Conservation (phyloP, 2,329 filamentous ascomycete genomes). For the Botryotinia calthae region DNA sequence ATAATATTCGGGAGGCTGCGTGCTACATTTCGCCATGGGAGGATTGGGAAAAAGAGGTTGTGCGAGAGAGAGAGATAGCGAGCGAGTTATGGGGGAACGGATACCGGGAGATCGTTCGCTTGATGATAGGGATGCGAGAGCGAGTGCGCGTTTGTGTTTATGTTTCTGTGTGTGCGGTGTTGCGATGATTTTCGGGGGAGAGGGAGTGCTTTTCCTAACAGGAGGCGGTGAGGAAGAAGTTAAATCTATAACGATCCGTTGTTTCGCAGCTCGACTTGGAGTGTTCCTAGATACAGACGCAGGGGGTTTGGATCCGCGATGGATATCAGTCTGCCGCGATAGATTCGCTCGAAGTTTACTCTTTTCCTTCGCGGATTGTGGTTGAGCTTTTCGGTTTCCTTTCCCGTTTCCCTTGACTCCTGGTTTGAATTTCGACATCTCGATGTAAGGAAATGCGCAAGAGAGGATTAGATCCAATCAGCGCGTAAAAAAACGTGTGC, state of each 20-base stretch:
- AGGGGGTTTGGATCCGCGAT: neutral
- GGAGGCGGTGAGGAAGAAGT: neutral
- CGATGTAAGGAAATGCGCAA: too few species aligned
- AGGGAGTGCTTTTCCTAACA: rapidly evolving
- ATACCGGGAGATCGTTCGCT: neutral
- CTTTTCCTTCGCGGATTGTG: neutral
- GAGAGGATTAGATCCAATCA: too few species aligned
- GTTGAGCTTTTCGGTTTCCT: neutral
- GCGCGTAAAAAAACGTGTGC: neutral
- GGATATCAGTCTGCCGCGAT: neutral
- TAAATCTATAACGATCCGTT: neutral
- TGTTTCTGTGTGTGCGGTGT: neutral
- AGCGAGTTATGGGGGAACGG: neutral
- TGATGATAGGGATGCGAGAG: neutral
- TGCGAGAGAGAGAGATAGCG: neutral
- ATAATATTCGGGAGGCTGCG: neutral
- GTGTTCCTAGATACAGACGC: too few species aligned
- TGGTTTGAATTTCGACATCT: neutral
- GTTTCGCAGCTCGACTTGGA: neutral
- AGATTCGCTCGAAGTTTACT: neutral
- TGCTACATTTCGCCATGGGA: neutral
- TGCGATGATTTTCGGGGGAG: neutral
- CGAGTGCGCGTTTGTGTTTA: neutral
- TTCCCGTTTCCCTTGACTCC: neutral
- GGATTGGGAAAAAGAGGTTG: neutral